Evolutionary conservation across 352 stramenopile genomes (phyloP).

Genomic region (Globisporangium iwayamae): DNA sequence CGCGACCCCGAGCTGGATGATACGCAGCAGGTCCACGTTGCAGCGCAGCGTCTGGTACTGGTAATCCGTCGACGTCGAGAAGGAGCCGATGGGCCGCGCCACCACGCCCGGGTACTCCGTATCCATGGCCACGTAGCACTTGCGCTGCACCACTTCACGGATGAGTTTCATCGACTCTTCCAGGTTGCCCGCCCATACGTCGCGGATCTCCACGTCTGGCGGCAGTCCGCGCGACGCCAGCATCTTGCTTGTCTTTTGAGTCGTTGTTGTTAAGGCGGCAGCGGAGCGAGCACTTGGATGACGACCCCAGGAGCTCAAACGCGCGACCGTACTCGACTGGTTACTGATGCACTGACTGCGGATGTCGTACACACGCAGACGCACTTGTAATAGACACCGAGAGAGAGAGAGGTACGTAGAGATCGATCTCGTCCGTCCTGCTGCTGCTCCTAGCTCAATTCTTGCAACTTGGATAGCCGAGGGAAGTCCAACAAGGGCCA

Average conservation of each 20-base stretch:
- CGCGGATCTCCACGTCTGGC: constrained; percentile 89
- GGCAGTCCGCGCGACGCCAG: constrained; percentile 51
- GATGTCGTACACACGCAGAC: background rate
- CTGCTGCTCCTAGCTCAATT: no score
- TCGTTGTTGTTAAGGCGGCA: background rate
- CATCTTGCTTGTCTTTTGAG: constrained; percentile 19
- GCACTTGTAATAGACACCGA: background rate
- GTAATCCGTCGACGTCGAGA: constrained; percentile 94
- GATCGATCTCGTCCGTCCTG: background rate
- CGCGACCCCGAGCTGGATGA: constrained; percentile 98
- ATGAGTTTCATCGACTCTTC: constrained; percentile 96
- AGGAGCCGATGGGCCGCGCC: constrained; percentile 95
- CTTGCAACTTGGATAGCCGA: no score
- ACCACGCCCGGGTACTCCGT: constrained; percentile 99
- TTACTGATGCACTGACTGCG: background rate
- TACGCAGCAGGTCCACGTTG: constrained; percentile 98
- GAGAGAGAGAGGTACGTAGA: background rate
- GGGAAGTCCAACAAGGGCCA: no score
- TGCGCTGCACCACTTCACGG: constrained; percentile 93
- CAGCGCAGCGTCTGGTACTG: constrained; percentile 98
- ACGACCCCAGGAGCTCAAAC: background rate
- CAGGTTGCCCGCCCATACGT: constrained; percentile 93
- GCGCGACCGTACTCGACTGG: background rate
- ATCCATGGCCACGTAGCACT: constrained; percentile 99
- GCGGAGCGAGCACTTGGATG: background rate